These are phyloP conservation scores for Tulasnella sp. DNA, from an alignment of 768 basidiomycete genomes.

Conservation along the genomic window DNA sequence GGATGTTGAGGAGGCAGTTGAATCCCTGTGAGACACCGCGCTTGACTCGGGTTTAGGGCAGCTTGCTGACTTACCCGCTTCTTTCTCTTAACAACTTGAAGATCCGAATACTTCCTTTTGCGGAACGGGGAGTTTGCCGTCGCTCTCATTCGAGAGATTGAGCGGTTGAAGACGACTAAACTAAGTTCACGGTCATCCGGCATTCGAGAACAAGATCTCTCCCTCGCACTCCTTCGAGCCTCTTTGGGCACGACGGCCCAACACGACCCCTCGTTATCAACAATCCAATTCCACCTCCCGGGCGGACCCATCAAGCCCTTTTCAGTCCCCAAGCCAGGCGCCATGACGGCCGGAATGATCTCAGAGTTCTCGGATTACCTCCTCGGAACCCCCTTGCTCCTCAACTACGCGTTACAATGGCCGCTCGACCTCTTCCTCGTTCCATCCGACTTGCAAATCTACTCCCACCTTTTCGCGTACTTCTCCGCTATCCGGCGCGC, in stretches of 20 bases:
- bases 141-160: conserved; percentile 83
- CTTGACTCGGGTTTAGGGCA: not conserved
- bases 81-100: conserved; percentile 41
- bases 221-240: conserved; percentile 82
- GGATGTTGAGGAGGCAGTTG: conserved; percentile 82
- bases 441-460: conserved; percentile 69
- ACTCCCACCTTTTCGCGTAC: conserved; percentile 79
- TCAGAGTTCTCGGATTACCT: conserved; percentile 69
- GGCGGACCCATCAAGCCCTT: conserved; percentile 75
- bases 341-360: conserved; percentile 47
- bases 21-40: conserved; percentile 67
- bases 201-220: conserved; percentile 80
- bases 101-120: conserved; percentile 85
- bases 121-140: conserved; percentile 87
- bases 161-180: conserved; percentile 78
- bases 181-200: conserved; percentile 62
- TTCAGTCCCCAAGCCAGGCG: conserved; percentile 60
- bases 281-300: conserved; percentile 75
- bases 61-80: not conserved
- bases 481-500: conserved; percentile 82
- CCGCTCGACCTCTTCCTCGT: conserved; percentile 89
- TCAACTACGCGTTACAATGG: conserved; percentile 78
- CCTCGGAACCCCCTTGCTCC: conserved; percentile 73
- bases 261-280: conserved; percentile 75
- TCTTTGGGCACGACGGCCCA: conserved; percentile 88